A percentile compares a stretch with the other conserved stretches of the same genome.
Conservation (phyloP, 2,329 filamentous ascomycete genomes). For the Neonectria coccinea region DNA sequence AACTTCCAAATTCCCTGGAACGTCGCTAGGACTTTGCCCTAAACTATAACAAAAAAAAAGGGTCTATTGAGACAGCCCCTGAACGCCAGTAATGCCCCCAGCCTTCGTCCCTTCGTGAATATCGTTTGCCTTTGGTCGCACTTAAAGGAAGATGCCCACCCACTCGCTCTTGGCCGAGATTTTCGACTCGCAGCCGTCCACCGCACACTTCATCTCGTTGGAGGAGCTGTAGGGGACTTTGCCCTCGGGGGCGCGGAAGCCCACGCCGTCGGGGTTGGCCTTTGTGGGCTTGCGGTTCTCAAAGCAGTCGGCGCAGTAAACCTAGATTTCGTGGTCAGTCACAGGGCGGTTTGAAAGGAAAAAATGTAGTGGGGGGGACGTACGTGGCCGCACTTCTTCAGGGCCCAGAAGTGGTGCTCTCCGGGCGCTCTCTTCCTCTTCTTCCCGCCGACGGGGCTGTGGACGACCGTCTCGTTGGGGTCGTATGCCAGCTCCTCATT, state of each 20-base stretch:
- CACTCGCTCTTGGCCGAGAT: conserved; percentile 67
- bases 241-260: conserved; percentile 53
- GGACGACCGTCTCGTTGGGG: conserved; percentile 54
- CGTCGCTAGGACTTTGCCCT: not conserved
- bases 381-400: conserved; percentile 94
- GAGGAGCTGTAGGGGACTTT: conserved; percentile 40
- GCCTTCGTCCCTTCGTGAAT: conserved; percentile 35
- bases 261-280: conserved; percentile 48
- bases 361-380: conserved; percentile 41
- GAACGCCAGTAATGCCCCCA: conserved; percentile 36
- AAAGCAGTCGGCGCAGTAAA: conserved; percentile 72
- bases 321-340: conserved; percentile 54
- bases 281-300: conserved; percentile 63
- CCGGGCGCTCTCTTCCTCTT: conserved; percentile 63
- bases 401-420: conserved; percentile 92
- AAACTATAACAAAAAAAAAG: conserved; percentile 1
- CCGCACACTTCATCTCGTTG: conserved; percentile 63
- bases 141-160: conserved; percentile 71
- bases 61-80: conserved; percentile 19
- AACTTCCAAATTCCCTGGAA: not conserved
- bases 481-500: conserved; percentile 85
- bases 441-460: conserved; percentile 39
- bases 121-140: conserved; percentile 21
- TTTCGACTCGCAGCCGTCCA: conserved; percentile 67
- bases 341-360: not conserved